These are phyloP conservation scores for Coemansia sp. DNA, from an alignment of 192 early-diverging fungal genomes.

Conservation along the genomic window DNA sequence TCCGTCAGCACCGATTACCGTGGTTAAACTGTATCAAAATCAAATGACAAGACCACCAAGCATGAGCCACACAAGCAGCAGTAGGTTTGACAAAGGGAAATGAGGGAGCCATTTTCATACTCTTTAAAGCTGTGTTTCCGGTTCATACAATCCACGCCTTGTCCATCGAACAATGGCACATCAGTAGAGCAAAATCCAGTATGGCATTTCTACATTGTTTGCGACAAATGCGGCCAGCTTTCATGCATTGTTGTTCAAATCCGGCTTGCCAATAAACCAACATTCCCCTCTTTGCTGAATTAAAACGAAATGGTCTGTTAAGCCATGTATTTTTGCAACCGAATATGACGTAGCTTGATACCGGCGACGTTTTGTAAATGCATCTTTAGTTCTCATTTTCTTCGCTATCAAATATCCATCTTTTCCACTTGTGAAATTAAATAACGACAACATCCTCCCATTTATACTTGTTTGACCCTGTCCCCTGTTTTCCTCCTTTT, in stretches of 20 bases:
- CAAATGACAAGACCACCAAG: neutral
- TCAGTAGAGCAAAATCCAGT: neutral
- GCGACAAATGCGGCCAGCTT: neutral
- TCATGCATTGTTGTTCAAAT: neutral
- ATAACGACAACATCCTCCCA: neutral
- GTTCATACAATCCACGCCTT: neutral
- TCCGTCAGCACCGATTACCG: no score
- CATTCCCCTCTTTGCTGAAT: neutral
- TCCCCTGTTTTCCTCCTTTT: neutral
- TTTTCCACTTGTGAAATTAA: conserved; percentile 1
- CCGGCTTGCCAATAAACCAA: neutral
- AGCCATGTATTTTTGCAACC: neutral
- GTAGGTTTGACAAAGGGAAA: no score
- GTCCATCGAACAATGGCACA: neutral
- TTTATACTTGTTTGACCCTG: neutral
- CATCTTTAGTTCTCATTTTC: neutral
- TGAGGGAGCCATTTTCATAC: neutral
- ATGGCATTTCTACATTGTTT: neutral
- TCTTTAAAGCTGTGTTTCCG: neutral
- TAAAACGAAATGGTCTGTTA: neutral
- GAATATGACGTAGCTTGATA: neutral
- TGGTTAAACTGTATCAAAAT: no score
- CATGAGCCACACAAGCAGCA: no score
- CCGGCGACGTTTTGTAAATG: neutral
- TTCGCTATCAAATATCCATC: neutral